Conservation (phyloP, 306 rosid species). For the Fagus sylvatica region DNA sequence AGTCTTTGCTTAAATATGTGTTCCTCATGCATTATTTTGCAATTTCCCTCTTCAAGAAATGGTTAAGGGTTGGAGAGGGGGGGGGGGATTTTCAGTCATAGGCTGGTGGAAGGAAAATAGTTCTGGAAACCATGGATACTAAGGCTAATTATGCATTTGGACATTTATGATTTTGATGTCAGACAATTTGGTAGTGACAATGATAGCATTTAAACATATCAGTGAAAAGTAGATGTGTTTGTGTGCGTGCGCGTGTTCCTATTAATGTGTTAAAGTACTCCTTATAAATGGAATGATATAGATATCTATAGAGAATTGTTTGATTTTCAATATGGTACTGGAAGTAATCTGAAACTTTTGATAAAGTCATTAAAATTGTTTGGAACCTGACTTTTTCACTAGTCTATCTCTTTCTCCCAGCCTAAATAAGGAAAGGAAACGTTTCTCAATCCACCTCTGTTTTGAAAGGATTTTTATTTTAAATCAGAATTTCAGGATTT, state of each 20-base stretch:
- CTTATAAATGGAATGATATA: neutral
- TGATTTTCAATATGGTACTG: neutral
- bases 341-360: neutral
- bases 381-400: neutral
- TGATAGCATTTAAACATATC: too few relatives aligned
- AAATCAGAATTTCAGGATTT: neutral
- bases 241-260: neutral
- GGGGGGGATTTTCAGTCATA: constrained; percentile 46
- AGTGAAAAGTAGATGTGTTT: neutral
- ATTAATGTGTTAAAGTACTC: neutral
- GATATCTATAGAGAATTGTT: neutral
- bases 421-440: neutral
- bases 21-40: neutral
- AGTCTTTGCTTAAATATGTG: neutral
- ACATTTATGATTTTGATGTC: constrained; percentile 32
- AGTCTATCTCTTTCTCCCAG: neutral
- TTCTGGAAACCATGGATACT: constrained; percentile 53
- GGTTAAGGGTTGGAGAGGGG: neutral
- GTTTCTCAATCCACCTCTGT: neutral
- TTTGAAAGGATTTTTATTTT: neutral
- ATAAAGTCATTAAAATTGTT: neutral
- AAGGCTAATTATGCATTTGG: constrained; percentile 28
- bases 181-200: too few relatives aligned
- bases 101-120: constrained; percentile 57
- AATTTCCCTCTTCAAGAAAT: constrained; percentile 3